Evolutionary conservation across 176 grass and related monocot species (phyloP).

Genomic region (Rhynchospora pubera): DNA sequence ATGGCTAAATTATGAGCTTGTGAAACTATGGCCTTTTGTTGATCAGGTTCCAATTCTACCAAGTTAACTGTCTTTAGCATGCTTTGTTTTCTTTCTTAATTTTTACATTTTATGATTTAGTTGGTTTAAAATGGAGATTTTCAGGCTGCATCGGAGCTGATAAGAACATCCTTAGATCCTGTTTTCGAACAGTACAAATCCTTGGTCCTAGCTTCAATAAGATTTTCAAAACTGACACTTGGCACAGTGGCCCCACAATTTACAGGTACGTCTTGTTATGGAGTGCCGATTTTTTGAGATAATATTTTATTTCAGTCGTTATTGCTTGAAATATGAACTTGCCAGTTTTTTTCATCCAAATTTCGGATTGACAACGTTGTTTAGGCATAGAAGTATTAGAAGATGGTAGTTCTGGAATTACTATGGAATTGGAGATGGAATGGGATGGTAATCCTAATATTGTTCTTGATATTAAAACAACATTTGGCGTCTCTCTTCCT

Average conservation of each 20-base stretch:
- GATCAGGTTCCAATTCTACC: slow-evolving; percentile 45
- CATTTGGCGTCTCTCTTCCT: slow-evolving; percentile 83
- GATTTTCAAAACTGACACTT: slow-evolving; percentile 96
- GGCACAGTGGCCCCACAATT: slow-evolving; percentile 98
- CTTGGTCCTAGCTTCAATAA: slow-evolving; percentile 65
- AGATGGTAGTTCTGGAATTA: slow-evolving; percentile 62
- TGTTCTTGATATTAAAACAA: slow-evolving; percentile 81
- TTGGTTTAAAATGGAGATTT: slow-evolving; percentile 25
- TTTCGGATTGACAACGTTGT: slow-evolving; percentile 19
- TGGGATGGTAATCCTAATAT: slow-evolving; percentile 99
- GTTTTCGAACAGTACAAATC: slow-evolving; percentile 98
- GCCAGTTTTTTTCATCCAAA: background rate
- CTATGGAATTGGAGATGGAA: slow-evolving; percentile 78
- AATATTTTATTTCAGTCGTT: slow-evolving; percentile 13
- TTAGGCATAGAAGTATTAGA: slow-evolving; percentile 69
- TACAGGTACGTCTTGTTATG: slow-evolving; percentile 45
- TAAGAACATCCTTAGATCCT: slow-evolving; percentile 83
- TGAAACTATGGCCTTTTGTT: slow-evolving; percentile 89
- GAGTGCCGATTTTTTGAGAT: background rate
- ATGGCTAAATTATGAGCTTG: slow-evolving; percentile 82
- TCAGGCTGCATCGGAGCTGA: slow-evolving; percentile 95
- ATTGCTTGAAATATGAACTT: slow-evolving; percentile 10
- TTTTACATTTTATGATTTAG: slow-evolving; percentile 20
- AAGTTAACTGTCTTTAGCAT: slow-evolving; percentile 14
- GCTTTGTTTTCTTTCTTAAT: slow-evolving; percentile 19